A percentile compares a stretch with the other conserved stretches of the same genome.
Conservation (phyloP, 2,329 filamentous ascomycete genomes). For the Eurotiales sp. region DNA sequence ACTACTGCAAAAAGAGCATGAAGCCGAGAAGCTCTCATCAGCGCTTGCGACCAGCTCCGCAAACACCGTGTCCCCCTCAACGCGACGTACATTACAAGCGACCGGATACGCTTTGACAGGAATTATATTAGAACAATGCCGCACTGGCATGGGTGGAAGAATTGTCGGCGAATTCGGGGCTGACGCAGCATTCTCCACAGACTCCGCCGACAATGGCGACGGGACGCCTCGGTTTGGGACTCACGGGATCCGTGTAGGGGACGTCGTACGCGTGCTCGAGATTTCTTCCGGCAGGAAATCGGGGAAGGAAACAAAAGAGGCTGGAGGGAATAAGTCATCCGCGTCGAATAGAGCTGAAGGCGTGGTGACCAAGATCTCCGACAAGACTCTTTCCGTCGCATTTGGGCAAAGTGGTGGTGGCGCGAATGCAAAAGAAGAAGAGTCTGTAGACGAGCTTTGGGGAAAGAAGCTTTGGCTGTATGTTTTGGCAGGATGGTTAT, state of each 20-base stretch:
- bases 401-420: constrained; percentile 38
- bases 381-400: constrained; percentile 43
- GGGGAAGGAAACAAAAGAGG: constrained; percentile 29
- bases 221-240: constrained; percentile 39
- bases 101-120: constrained; percentile 39
- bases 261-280: constrained; percentile 45
- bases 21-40: constrained; percentile 42
- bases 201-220: constrained; percentile 31
- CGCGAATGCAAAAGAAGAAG: constrained; percentile 35
- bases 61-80: constrained; percentile 39
- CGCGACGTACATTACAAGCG: constrained; percentile 41
- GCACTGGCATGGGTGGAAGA: constrained; percentile 88
- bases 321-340: constrained; percentile 23
- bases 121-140: constrained; percentile 67
- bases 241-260: constrained; percentile 47
- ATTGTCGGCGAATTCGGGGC: constrained; percentile 74
- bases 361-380: constrained; percentile 44
- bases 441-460: constrained; percentile 48
- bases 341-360: constrained; percentile 37
- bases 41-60: constrained; percentile 38
- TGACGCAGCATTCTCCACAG: constrained; percentile 64
- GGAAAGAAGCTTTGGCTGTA: constrained; percentile 61
- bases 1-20: constrained; percentile 42
- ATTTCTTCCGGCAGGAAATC: constrained; percentile 25
- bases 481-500: constrained; percentile 40